Evolutionary conservation across 1,139 yeast species (phyloP), one percentile per base, ranked within the genome.

Genomic region (Insectozyma bohioensis): DNA sequence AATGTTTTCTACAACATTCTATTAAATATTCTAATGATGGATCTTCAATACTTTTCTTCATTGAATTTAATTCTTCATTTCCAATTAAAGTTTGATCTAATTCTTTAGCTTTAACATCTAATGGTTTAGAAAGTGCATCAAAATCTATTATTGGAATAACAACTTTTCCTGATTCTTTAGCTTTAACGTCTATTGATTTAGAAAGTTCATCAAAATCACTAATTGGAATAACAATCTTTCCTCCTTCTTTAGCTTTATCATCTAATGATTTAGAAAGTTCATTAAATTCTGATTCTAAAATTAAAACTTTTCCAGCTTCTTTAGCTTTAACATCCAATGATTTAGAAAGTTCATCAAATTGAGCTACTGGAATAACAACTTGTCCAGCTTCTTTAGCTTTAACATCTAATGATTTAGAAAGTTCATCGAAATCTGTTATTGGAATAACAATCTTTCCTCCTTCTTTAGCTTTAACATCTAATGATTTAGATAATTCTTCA

Each of bases 281-380:
- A 11, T 33, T 32, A 21, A 43, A 43, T 34, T 51, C 57, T 8
- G 23, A 35, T 8, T 27, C 27, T 6, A 35, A 22, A 5, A 45
- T 17, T 3, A 42, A 30, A 8, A 30, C 29, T 36, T 34, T 33
- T n/a, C 47, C 45, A 22, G 39, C 31, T 13, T 41, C 41, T 20
- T 36, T 34, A 4, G 56, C 57, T 29, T 41, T 50, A 5, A 36
- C 43, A 15, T 49, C 49, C 26, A 54, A 42, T 11, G 58, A n/a
- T n/a, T n/a, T n/a, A n/a, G n/a, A n/a, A n/a, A n/a, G 43, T 18
- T 26, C 24, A 12, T 31, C 16, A 15, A 29, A 43, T 11, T 47
- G 49, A n/a, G 21, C 30, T n/a, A 18, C 34, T 3, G 52, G 38
- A 24, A 66, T 41, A 0, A 67, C 54, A 4, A 61, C 55, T 32